Conservation (phyloP, 2,329 filamentous ascomycete species). For the Fusarium subtropicale region DNA sequence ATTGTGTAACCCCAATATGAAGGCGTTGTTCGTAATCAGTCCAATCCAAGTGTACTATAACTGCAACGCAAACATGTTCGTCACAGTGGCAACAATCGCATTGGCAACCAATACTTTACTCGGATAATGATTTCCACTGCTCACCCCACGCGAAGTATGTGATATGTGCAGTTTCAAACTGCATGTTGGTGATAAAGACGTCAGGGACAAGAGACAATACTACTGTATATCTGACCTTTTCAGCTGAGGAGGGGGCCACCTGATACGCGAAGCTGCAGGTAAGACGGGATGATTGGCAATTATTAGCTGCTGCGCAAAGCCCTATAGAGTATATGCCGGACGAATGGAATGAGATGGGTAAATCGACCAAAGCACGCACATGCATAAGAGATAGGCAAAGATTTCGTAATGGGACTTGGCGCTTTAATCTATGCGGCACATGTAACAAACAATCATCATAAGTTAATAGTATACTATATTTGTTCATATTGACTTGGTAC, state of each 20-base stretch:
- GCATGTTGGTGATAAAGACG: not conserved
- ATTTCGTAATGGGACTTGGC: not conserved
- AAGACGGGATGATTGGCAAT: too few relatives aligned
- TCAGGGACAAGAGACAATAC: not conserved
- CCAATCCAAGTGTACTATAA: too few relatives aligned
- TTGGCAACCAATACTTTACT: not conserved
- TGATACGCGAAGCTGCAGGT: not conserved
- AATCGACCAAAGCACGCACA: accelerated
- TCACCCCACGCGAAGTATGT: not conserved
- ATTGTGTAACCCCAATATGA: too few relatives aligned
- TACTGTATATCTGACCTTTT: too few relatives aligned
- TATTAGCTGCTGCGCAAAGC: not conserved
- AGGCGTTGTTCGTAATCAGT: not conserved
- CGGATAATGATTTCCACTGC: not conserved
- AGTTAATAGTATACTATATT: not conserved
- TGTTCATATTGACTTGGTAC: not conserved
- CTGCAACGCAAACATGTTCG: not conserved
- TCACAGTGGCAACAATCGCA: too few relatives aligned
- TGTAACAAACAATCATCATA: accelerated
- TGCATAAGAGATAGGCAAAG: not conserved
- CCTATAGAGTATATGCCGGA: not conserved
- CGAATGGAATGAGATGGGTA: not conserved
- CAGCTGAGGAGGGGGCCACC: not conserved
- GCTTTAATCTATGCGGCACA: not conserved
- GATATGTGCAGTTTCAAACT: not conserved